Conservation (phyloP, 2,329 filamentous ascomycete species). For the Periconia sp. region DNA sequence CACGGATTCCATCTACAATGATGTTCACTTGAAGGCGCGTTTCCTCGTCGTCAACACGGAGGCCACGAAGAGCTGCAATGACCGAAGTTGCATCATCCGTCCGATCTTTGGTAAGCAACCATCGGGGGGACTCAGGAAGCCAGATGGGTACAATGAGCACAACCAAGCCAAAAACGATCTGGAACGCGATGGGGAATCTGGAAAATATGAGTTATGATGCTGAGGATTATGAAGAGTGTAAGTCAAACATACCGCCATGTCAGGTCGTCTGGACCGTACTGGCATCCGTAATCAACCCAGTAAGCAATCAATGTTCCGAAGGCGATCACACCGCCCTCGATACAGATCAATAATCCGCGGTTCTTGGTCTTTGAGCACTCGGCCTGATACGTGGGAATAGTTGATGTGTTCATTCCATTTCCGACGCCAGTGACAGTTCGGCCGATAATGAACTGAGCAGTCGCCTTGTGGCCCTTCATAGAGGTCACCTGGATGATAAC, state of each 20-base stretch:
- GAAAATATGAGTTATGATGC: no score
- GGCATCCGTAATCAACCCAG: constrained; percentile 50
- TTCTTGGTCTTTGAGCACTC: constrained; percentile 62
- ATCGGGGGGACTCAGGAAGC: constrained; percentile 70
- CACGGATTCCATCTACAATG: constrained; percentile 64
- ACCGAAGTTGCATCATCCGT: constrained; percentile 64
- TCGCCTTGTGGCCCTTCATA: constrained; percentile 39
- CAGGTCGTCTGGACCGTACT: constrained; percentile 35
- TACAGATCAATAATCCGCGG: constrained; percentile 66
- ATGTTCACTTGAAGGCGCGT: constrained; percentile 67
- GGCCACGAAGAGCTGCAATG: constrained; percentile 57
- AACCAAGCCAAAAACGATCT: constrained; percentile 57
- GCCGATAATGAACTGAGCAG: constrained; percentile 60
- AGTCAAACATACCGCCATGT: constrained; percentile 47
- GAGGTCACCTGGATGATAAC: constrained; percentile 49
- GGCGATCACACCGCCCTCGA: constrained; percentile 60
- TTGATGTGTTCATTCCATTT: constrained; percentile 63
- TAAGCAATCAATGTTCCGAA: constrained; percentile 60
- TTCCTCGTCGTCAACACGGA: constrained; percentile 59
- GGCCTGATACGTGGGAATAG: constrained; percentile 61
- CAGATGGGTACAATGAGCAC: constrained; percentile 63
- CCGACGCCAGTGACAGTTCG: constrained; percentile 60
- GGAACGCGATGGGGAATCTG: constrained; percentile 59
- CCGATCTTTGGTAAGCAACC: constrained; percentile 68
- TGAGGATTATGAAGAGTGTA: neutral